Evolutionary conservation across 495 filamentous ascomycete species (phyloP), one percentile per base, ranked within the genome.

Genomic region (Penicillium simplicissimum): DNA sequence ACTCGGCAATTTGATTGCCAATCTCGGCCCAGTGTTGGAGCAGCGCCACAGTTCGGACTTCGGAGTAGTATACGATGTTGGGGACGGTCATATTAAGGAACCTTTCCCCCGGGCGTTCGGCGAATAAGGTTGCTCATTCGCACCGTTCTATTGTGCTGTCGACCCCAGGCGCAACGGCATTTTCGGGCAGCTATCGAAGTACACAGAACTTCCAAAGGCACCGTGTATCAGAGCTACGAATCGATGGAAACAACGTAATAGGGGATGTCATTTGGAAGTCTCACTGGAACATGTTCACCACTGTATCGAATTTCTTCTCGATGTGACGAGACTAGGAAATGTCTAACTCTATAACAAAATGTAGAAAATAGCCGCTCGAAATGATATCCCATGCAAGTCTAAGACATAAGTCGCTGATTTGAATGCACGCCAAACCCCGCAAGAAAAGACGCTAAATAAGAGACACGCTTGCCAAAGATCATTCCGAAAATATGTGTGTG

Each of bases 1-100:
- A 10, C 55, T 36, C 40, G 31, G 51, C 51, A 36, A 48, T 37
- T 35, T 37, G 17, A 35, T n/a, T n/a, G 51, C 51, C 51, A 28
- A 45, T 45, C 42, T 45, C 17, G 9, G 42, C 1, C 9, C 14
- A 1, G 19, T 19, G 9, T 35, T 19, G 34, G 49, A 52, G 34
- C 3, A 25, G 43, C 21, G 43, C 13, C 43, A 25, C n/a, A 1
- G 14, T 19, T 17, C 15, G n/a, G n/a, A 1, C 2, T 19, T 17
- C 15, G n/a, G n/a, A 13, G 43, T 14, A 14, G 8, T 47, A 25
- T 25, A 25, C 23, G 10, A 13, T 11, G 17, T 6, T n/a, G 9
- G 11, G 11, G 8, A 28, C 13, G 7, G 21, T 25, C 10, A 14
- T 47, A 47, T 23, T 25, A 1, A 9, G 19, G 38, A 42, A n/a